phyloP scores from a whole-genome alignment of 345 rosid genomes.

The Eutrema japonicum region DNA sequence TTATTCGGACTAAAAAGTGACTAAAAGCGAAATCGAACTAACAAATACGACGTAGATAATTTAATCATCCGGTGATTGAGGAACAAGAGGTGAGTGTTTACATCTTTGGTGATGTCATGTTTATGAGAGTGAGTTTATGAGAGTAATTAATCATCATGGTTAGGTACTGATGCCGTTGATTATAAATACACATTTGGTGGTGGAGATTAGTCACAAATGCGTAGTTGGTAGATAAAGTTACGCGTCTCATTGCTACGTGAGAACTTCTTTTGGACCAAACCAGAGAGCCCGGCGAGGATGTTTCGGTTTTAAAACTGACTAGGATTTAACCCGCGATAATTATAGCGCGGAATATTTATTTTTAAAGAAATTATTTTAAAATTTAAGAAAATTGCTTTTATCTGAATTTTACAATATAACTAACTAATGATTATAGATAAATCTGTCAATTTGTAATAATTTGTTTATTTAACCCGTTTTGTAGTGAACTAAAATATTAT shows the following conservation, averaged over 20 bases:
- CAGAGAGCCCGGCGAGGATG: background rate
- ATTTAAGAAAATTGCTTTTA: too few species aligned
- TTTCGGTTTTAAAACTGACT: background rate
- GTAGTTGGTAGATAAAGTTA: conserved; percentile 29
- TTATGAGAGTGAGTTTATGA: background rate
- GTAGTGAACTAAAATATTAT: too few species aligned
- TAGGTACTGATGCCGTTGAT: background rate
- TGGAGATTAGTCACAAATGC: conserved; percentile 18
- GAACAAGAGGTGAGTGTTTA: conserved; percentile 3
- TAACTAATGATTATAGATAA: too few species aligned
- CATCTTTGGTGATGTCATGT: conserved; percentile 29
- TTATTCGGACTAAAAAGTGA: conserved; percentile 8
- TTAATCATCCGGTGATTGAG: conserved; percentile 2
- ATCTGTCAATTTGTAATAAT: too few species aligned
- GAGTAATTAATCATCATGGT: background rate
- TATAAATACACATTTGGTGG: conserved; percentile 11
- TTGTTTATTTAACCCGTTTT: too few species aligned
- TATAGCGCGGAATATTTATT: too few species aligned
- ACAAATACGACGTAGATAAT: background rate
- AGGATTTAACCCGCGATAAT: too few species aligned
- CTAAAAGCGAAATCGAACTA: conserved; percentile 18
- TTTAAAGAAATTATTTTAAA: too few species aligned
- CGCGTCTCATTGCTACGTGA: conserved; percentile 12
- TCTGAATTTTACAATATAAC: too few species aligned
- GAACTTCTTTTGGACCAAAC: conserved; percentile 14